A percentile compares a stretch with the other conserved stretches of the same genome.
Conservation (phyloP, 495 filamentous ascomycete species). For the Oidiodendron maius region DNA sequence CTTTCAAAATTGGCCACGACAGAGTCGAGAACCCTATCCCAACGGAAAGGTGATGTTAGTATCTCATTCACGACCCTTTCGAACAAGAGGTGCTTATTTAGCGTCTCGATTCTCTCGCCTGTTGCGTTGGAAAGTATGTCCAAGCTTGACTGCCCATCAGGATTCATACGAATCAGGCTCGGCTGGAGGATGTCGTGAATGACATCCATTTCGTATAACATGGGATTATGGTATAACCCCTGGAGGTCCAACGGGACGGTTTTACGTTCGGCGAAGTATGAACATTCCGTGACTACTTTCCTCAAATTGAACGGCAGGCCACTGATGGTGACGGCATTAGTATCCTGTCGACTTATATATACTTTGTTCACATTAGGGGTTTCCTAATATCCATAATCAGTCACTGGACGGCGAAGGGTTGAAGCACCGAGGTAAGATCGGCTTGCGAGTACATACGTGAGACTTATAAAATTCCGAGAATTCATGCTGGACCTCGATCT, state of each 20-base stretch:
- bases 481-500: conserved; percentile 27
- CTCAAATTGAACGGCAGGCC: background rate
- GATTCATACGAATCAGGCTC: conserved; percentile 24
- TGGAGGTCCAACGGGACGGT: background rate
- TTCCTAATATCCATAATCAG: background rate
- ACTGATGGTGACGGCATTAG: background rate
- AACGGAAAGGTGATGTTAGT: too few species aligned
- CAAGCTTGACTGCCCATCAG: background rate
- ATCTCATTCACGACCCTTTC: too few species aligned
- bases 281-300: background rate
- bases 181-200: conserved; percentile 32
- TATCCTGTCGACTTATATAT: background rate
- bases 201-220: conserved; percentile 47
- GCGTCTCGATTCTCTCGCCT: too few species aligned
- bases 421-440: too few species aligned
- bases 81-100: too few species aligned
- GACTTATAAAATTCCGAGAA: conserved; percentile 25
- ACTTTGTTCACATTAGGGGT: background rate
- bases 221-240: conserved; percentile 60
- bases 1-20: too few species aligned
- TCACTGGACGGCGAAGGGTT: background rate
- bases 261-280: background rate
- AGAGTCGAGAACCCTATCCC: too few species aligned
- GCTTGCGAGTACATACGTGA: conserved; percentile 9
- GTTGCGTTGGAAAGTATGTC: too few species aligned